A percentile compares a stretch with the other conserved stretches of the same genome.
These are phyloP conservation scores for Tilletia caries DNA, from an alignment of 1,284 basidiomycete species.

Conservation along the genomic window DNA sequence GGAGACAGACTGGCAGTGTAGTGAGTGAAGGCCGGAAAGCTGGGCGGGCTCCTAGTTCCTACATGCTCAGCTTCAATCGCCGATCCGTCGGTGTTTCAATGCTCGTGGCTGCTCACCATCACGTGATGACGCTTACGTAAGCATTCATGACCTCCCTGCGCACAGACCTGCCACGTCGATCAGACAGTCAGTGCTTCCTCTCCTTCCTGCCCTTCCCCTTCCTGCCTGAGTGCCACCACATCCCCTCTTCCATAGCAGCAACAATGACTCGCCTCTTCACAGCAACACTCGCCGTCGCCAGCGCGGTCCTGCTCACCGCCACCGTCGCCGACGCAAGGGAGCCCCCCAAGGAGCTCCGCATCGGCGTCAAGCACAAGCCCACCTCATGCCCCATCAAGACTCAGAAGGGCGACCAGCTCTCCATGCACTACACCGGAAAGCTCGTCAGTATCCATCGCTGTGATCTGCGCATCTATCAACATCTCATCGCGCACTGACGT, in stretches of 20 bases:
- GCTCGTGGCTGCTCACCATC: no score
- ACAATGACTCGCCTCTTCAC: neutral
- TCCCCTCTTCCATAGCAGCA: neutral
- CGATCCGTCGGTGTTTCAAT: no score
- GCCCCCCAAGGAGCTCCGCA: constrained; percentile 38
- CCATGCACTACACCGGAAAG: constrained; percentile 71
- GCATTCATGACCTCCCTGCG: neutral
- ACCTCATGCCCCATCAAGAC: constrained; percentile 64
- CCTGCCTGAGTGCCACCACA: neutral
- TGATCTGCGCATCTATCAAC: no score
- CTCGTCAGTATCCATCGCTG: constrained; percentile 39
- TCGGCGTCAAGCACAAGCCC: constrained; percentile 56
- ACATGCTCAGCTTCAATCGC: no score
- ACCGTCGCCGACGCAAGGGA: constrained; percentile 24
- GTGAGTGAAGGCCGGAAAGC: no score
- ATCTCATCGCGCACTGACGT: no score
- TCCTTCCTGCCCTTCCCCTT: no score
- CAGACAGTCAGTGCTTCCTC: neutral
- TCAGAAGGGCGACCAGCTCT: constrained; percentile 65
- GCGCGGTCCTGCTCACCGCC: neutral
- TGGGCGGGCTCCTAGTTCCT: no score
- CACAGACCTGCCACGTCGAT: neutral
- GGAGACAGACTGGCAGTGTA: no score
- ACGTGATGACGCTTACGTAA: no score
- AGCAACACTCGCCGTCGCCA: neutral